A percentile compares a stretch with the other conserved stretches of the same genome.
Conservation (phyloP, 805 yeast species). For the Metschnikowia arizonensis region DNA sequence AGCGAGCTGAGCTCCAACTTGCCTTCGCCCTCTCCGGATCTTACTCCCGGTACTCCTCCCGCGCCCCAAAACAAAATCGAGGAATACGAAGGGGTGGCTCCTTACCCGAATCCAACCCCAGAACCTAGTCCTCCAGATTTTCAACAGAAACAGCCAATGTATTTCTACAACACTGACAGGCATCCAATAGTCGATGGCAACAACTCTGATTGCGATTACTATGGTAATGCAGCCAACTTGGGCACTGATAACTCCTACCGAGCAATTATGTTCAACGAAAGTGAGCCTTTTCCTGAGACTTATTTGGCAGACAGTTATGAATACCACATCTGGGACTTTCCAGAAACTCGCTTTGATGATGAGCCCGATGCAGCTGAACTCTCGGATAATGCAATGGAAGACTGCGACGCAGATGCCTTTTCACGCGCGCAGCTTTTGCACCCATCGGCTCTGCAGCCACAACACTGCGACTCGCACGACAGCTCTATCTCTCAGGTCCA, state of each 20-base stretch:
- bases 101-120: background rate
- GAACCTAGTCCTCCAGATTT: background rate
- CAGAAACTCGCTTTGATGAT: background rate
- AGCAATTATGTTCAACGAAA: background rate
- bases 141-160: background rate
- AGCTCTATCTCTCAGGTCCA: background rate
- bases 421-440: slow-evolving; percentile 2
- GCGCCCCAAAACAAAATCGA: background rate
- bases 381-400: background rate
- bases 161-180: background rate
- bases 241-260: background rate
- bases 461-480: background rate
- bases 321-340: background rate
- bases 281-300: background rate
- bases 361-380: background rate
- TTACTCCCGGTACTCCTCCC: background rate
- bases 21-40: background rate
- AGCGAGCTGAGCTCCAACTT: background rate
- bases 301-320: background rate
- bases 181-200: slow-evolving; percentile 1
- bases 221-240: background rate
- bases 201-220: slow-evolving; percentile 4
- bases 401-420: background rate
- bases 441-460: slow-evolving; percentile 2
- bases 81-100: background rate